Percentiles rank a stretch among this genome's conserved stretches.
These are phyloP conservation scores for Platismatia glauca DNA, from an alignment of 495 filamentous ascomycete species.

Conservation along the genomic window DNA sequence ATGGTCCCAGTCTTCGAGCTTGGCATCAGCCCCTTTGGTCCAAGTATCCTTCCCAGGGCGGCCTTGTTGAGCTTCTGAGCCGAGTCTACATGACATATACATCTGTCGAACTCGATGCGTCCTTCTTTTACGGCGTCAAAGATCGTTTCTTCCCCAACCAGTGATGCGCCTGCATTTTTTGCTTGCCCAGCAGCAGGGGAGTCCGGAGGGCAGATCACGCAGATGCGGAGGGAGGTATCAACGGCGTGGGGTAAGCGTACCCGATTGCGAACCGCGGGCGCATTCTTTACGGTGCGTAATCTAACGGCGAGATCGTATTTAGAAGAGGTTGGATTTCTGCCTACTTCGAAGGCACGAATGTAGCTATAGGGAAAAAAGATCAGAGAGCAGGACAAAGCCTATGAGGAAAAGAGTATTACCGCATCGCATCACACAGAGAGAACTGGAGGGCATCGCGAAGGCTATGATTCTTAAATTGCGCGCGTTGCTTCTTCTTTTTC, in stretches of 20 bases:
- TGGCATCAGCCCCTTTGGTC: constrained; percentile 87
- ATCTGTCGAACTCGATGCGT: constrained; percentile 75
- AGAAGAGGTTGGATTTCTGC: constrained; percentile 53
- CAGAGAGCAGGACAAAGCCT: no score
- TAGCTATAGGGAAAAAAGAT: constrained; percentile 47
- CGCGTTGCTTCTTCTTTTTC: constrained; percentile 58
- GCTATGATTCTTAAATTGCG: constrained; percentile 52
- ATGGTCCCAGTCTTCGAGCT: constrained; percentile 78
- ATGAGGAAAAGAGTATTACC: constrained; percentile 40
- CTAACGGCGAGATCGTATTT: constrained; percentile 88
- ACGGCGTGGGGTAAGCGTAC: constrained; percentile 83
- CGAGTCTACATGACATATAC: constrained; percentile 76
- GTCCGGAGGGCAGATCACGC: constrained; percentile 76
- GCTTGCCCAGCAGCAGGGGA: constrained; percentile 62
- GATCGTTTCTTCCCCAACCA: constrained; percentile 77
- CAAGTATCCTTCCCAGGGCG: constrained; percentile 67
- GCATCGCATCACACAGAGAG: constrained; percentile 85
- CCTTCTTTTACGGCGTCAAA: constrained; percentile 71
- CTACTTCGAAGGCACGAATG: constrained; percentile 85
- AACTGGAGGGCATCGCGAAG: constrained; percentile 57
- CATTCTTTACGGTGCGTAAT: constrained; percentile 69
- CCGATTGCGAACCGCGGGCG: constrained; percentile 75
- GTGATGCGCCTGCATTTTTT: constrained; percentile 59
- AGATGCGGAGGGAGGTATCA: constrained; percentile 73
- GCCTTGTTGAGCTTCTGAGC: constrained; percentile 66